Evolutionary conservation across 2,329 filamentous ascomycete species (phyloP), one percentile per base, ranked within the genome.

Genomic region (Fusarium fujikuroi): DNA sequence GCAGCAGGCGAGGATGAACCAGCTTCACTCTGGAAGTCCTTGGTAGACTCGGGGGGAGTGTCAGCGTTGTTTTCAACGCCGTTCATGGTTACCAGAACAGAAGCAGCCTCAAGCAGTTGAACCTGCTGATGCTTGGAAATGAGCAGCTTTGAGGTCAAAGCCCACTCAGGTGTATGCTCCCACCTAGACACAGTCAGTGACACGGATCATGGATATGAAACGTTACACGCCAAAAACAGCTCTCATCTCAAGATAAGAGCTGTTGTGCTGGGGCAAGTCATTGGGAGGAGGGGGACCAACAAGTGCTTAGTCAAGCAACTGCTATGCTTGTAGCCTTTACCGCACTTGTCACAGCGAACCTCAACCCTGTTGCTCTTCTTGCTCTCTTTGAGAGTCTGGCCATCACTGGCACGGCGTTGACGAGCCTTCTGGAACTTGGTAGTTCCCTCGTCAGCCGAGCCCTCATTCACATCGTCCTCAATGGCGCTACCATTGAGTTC

Each of bases 241-340:
- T 43, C 49, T 63, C 56, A 39, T 66, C 63, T 60, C 37, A 56
- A 57, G 43, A 69, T 47, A 66, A 79, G 79, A 79, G 79, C 80
- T 76, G 76, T 81, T 80, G 63, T 56, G 44, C 66, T 75, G 80
- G 81, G 78, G 71, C 72, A 74, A 80, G 77, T 79, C 44, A 81
- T 82, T 81, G 84, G 85, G 85, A 85, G 84, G 85, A 87, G 88
- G 91, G 88, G 86, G 88, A 97, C 96, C 90, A 92, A 98, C 96
- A 98, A 92, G 92, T 99, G 96, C 91, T 98, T 99, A 83, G 94
- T 97, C 88, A 99, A 91, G 91, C 96, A 99, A 88, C 96, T 98
- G 91, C 95, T 97, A 89, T 99, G 96, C 91, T 99, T 99, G 91
- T 99, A 99, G 85, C 95, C 95, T 89, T 99, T 99, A 84, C 95